phyloP scores from a whole-genome alignment of 2,329 filamentous ascomycete species.

The Apiospora sp. region DNA sequence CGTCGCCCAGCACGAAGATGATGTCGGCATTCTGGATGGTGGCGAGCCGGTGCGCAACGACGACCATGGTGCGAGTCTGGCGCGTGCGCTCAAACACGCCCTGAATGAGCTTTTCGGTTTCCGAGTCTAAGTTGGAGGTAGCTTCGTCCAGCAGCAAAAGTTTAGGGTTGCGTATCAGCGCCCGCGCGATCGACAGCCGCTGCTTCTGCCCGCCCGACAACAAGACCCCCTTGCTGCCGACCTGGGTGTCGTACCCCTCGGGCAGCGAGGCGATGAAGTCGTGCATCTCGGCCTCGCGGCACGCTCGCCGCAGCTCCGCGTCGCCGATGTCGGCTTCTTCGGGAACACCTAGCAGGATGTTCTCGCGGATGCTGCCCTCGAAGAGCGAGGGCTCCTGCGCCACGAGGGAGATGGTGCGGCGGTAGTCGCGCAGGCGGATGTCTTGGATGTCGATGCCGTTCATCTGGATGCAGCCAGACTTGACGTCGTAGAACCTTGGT shows the following conservation, averaged over 20 bases:
- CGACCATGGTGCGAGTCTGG: slow-evolving; percentile 59
- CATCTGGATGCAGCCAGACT: slow-evolving; percentile 58
- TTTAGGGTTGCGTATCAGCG: slow-evolving; percentile 72
- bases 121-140: slow-evolving; percentile 72
- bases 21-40: slow-evolving; percentile 79
- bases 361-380: slow-evolving; percentile 63
- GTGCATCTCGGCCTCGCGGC: slow-evolving; percentile 63
- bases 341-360: slow-evolving; percentile 64
- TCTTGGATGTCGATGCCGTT: slow-evolving; percentile 57
- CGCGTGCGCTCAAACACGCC: slow-evolving; percentile 57
- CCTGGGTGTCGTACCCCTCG: slow-evolving; percentile 47
- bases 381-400: slow-evolving; percentile 66
- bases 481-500: slow-evolving; percentile 69
- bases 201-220: slow-evolving; percentile 69
- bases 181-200: slow-evolving; percentile 68
- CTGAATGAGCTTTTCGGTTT: slow-evolving; percentile 66
- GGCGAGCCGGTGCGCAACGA: slow-evolving; percentile 64
- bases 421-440: slow-evolving; percentile 52
- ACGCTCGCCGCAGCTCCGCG: slow-evolving; percentile 62
- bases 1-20: slow-evolving; percentile 79
- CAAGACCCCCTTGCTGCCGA: slow-evolving; percentile 38
- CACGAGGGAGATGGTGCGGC: slow-evolving; percentile 62
- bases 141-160: slow-evolving; percentile 77
- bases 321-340: slow-evolving; percentile 62
- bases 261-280: slow-evolving; percentile 64